Evolutionary conservation across 2,329 filamentous ascomycete species (phyloP), one percentile per base, ranked within the genome.

Genomic region (Byssoonygena ceratinophila): DNA sequence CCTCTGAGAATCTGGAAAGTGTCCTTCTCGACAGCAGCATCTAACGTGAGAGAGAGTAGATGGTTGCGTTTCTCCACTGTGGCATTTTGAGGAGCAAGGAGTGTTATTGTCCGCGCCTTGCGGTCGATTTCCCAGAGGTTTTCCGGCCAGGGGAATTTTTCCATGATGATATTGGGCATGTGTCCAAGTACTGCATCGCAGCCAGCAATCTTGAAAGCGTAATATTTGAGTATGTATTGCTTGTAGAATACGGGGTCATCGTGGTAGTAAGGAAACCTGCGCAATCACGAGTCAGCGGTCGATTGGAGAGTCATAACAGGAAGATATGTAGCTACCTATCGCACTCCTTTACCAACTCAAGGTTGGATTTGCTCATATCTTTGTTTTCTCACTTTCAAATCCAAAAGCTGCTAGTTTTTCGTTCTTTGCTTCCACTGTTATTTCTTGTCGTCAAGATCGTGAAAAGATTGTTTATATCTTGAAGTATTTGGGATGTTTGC

Each of bases 231-330:
- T 54, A 80, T 68, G 56, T 78, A 69, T 40, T 72, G 67, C 41
- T 76, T 70, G 66, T 84, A 81, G 47, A 73, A 71, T 54, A 76
- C 65, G 8, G 79, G 76, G 58, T 83, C 73, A 51, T 74, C 75
- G 52, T 83, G 75, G 52, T 78, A 76, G 69, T 94, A 87, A 1
- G 89, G 89, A 63, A 94, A 94, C 62, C 86, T 91, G 39, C 20
- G 25, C 8, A 2, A 22, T 14, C n/a, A 34, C 14, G 4, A 14
- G 47, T 34, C 25, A 34, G 37, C 11, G 20, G 20, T 16, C 25
- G 16, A 12, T n/a, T 36, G 3, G 1, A 25, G n/a, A 6, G 25
- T 7, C 1, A 29, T 29, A 34, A 12, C 22, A 12, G 12, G 4
- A 25, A 27, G 11, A 1, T 9, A 20, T 20, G 6, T 29, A 18